Base-by-base conservation (phyloP, 1,284 basidiomycete species). In the Phylloboletellus chloephorus region DNA sequence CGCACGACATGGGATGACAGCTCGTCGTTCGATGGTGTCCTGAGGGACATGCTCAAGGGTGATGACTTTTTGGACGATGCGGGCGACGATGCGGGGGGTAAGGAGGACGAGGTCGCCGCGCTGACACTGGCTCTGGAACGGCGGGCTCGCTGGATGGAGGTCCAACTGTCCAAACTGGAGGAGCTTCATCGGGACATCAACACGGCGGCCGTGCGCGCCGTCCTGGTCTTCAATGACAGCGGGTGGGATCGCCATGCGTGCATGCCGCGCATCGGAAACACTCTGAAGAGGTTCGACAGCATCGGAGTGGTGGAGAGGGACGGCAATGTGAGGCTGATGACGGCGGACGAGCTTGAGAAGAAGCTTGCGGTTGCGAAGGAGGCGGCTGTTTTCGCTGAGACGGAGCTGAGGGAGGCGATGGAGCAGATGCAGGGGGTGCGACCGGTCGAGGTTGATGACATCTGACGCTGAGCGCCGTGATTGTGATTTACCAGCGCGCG, bases 71-170 rank as follows among this genome's bases (percentile, higher is more conserved):
- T 86, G 34, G 86, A 88, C 48, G 85, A 87, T 47, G 71, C 70
- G 4, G 76, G 74, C 12, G 82, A 84, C 31, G 81, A 82, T 39
- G 65, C 67, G 26, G 64, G 71, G 21, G 74, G 71, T 24, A 79
- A 78, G 53, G 82, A 87, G 48, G 83, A 87, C 54, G 86, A 88
- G 58, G 85, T 88, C 5, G 81, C 81, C 2, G 79, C 82, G n/a
- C 66, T 88, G 48, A 88, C 86, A 1, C 67, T 83, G 35, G 85
- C 86, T 7, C 72, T 89, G 35, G 87, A 89, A 58, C 81, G 84
- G 43, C 81, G 87, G 12, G 87, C 86, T 13, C 74, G 86, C 31
- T 89, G 87, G 87, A 89, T 89, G 87, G 86, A 89, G 63, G 82
- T 87, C 20, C 87, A 89, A 57, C 64, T 89, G 12, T 85, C 84